Conservation (phyloP, 148 eudicot genomes). For the Camellia sinensis region DNA sequence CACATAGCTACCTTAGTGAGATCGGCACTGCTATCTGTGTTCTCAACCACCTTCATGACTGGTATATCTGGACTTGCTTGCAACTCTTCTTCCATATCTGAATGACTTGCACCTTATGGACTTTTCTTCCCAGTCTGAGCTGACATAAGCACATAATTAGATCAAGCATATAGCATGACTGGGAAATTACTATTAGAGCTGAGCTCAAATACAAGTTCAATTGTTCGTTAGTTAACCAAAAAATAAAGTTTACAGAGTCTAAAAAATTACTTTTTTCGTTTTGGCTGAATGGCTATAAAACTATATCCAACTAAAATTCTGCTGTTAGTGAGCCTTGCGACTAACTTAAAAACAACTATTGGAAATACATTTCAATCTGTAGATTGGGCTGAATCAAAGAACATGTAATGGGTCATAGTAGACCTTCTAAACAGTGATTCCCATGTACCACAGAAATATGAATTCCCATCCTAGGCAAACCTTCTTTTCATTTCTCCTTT, state of each 20-base stretch:
- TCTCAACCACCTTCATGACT: conserved; percentile 38
- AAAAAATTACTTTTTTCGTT: too few relatives aligned
- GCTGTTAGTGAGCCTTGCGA: not conserved
- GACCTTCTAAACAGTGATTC: not conserved
- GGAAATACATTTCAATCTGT: not conserved
- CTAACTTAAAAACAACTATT: not conserved
- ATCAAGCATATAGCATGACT: not conserved
- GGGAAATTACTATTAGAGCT: too few relatives aligned
- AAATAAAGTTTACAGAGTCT: not conserved
- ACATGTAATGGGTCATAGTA: not conserved
- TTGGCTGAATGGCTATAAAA: not conserved
- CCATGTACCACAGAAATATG: too few relatives aligned
- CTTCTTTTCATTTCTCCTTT: too few relatives aligned
- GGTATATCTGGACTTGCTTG: conserved; percentile 45
- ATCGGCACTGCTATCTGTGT: conserved; percentile 34
- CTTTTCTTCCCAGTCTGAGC: not conserved
- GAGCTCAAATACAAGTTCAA: not conserved
- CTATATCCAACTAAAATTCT: not conserved
- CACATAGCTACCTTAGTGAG: conserved; percentile 41
- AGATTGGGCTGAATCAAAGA: not conserved
- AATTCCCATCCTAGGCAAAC: too few relatives aligned
- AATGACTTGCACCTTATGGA: conserved; percentile 6
- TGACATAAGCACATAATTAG: not conserved
- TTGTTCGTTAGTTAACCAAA: not conserved
- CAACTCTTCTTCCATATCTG: conserved; percentile 61